A percentile compares a stretch with the other conserved stretches of the same genome.
Evolutionary conservation across 805 yeast species (phyloP).

Genomic region (Zygoascus flipseniorum): DNA sequence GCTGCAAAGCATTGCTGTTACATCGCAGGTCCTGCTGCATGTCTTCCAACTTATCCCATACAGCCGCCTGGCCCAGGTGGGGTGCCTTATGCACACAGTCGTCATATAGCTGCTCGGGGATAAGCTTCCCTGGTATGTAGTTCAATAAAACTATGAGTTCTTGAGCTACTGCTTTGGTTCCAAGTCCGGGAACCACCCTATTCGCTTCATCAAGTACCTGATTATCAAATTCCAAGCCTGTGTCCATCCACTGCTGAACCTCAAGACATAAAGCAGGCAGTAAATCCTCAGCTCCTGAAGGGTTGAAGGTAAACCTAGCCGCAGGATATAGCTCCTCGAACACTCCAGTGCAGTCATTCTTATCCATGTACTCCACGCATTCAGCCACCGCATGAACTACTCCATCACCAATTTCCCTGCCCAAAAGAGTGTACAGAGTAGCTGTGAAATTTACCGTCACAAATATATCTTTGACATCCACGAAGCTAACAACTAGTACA

Average conservation of each 20-base stretch:
- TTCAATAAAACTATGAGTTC: slow-evolving; percentile 24
- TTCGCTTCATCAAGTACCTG: slow-evolving; percentile 24
- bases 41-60: background rate
- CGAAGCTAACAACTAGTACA: slow-evolving; percentile 23
- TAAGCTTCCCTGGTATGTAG: slow-evolving; percentile 35
- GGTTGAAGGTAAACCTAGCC: background rate
- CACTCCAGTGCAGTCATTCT: background rate
- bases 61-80: background rate
- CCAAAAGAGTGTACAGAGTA: slow-evolving; percentile 7
- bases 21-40: background rate
- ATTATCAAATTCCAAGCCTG: slow-evolving; percentile 23
- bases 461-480: slow-evolving; percentile 27
- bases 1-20: background rate
- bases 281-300: background rate
- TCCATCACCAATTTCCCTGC: background rate
- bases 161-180: slow-evolving; percentile 35
- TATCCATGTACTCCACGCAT: background rate
- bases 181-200: slow-evolving; percentile 26
- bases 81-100: background rate
- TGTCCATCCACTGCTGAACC: slow-evolving; percentile 30
- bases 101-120: slow-evolving; percentile 20
- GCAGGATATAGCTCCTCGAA: background rate
- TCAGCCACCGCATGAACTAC: background rate
- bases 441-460: slow-evolving; percentile 20
- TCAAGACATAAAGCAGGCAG: slow-evolving; percentile 10